These are phyloP conservation scores for Papiliotrema fonsecae DNA, from an alignment of 1,284 basidiomycete species.

Conservation along the genomic window DNA sequence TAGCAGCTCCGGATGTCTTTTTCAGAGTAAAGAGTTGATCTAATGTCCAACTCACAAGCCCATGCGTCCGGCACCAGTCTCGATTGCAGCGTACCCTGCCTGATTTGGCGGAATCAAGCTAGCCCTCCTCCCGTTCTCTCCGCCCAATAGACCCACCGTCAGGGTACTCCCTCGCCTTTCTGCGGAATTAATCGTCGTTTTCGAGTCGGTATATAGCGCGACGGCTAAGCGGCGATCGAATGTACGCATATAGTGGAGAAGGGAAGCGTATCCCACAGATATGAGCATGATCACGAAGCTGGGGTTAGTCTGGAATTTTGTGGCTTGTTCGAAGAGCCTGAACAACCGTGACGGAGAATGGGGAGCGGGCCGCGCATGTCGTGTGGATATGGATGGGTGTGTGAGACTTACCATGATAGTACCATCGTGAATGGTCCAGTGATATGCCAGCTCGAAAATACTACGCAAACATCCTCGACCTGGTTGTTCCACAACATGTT, in stretches of 20 bases:
- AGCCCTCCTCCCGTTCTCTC: conserved; percentile 5
- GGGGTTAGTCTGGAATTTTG: background rate
- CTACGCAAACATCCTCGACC: conserved; percentile 41
- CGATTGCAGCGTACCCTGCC: conserved; percentile 25
- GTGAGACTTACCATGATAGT: conserved; percentile 38
- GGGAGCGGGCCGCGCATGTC: background rate
- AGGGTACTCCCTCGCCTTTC: background rate
- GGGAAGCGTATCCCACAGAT: conserved; percentile 38
- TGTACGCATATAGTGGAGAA: conserved; percentile 29
- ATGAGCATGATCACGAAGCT: conserved; percentile 36
- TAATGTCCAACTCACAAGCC: conserved; percentile 26
- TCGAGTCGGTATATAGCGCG: conserved; percentile 20
- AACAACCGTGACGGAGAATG: background rate
- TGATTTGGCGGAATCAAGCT: conserved; percentile 23
- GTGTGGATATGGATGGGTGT: background rate
- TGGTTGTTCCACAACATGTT: conserved; percentile 50
- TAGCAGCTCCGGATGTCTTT: background rate
- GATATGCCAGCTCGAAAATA: conserved; percentile 45
- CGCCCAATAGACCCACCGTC: conserved; percentile 6
- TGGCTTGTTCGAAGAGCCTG: background rate
- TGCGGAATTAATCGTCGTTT: background rate
- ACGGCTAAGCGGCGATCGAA: conserved; percentile 34
- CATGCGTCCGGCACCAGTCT: conserved; percentile 16
- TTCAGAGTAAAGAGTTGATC: too few relatives aligned
- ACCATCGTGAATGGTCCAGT: conserved; percentile 34